phyloP scores from a whole-genome alignment of 1,284 basidiomycete species.

The Apiotrichum porosum region DNA sequence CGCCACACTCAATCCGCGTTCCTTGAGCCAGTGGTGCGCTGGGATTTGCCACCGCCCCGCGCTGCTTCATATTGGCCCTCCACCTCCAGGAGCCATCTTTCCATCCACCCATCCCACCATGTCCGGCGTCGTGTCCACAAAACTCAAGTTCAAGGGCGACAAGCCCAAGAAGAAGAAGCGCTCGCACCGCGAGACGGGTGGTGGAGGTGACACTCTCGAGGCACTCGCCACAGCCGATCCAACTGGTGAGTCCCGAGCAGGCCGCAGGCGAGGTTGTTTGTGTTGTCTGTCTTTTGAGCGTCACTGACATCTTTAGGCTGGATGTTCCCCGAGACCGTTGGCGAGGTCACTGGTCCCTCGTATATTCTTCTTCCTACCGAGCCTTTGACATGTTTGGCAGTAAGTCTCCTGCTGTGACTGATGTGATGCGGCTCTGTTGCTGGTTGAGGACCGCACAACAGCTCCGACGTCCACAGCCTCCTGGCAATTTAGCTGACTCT shows the following conservation, averaged over 20 bases:
- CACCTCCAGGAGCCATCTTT: no score
- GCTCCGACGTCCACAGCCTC: no score
- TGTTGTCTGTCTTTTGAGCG: neutral
- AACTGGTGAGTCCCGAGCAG: constrained; percentile 31
- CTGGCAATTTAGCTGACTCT: neutral
- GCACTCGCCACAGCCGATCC: constrained; percentile 41
- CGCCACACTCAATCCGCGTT: no score
- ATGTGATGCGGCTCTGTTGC: no score
- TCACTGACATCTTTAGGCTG: constrained; percentile 35
- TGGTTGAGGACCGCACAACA: no score
- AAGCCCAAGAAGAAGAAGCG: constrained; percentile 52
- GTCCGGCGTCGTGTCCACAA: constrained; percentile 40
- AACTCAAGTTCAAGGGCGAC: constrained; percentile 53
- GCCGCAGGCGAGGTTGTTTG: no score
- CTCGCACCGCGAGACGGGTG: constrained; percentile 34
- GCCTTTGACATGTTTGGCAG: constrained; percentile 42
- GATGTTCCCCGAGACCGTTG: constrained; percentile 45
- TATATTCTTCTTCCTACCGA: constrained; percentile 47
- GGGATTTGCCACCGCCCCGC: no score
- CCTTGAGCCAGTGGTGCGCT: no score
- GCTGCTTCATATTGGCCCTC: no score
- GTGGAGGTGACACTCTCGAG: constrained; percentile 32
- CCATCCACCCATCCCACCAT: neutral
- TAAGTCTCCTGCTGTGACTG: constrained; percentile 18
- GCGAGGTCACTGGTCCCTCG: constrained; percentile 49